Evolutionary conservation across 108 stramenopile species (phyloP).

Genomic region (Conticribra guillardii): DNA sequence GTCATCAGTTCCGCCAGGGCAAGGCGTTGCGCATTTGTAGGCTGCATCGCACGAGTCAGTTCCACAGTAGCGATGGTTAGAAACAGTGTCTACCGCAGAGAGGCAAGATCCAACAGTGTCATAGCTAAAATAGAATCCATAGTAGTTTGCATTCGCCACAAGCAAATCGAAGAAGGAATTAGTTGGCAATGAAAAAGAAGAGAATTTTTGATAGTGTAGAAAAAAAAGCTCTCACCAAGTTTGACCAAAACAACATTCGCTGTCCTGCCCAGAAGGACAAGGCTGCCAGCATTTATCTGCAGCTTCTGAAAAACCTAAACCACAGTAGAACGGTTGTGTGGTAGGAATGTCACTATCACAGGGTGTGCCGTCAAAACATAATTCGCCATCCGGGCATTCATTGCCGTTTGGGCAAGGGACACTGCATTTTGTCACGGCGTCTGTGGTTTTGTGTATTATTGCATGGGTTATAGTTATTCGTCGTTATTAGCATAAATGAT

Average conservation of each 20-base stretch:
- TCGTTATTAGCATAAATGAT: too few species aligned
- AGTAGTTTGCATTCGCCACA: background rate
- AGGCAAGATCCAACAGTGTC: slow-evolving; percentile 11
- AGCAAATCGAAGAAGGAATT: background rate
- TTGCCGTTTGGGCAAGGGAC: slow-evolving; percentile 11
- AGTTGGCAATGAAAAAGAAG: background rate
- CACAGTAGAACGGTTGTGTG: slow-evolving; percentile 13
- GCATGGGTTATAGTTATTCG: too few species aligned
- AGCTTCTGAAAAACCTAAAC: slow-evolving; percentile 10
- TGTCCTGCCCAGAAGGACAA: slow-evolving; percentile 17
- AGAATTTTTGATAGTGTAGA: background rate
- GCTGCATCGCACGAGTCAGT: slow-evolving; percentile 10
- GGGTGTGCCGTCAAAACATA: slow-evolving; percentile 10
- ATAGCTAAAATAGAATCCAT: slow-evolving; percentile 11
- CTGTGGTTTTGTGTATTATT: background rate
- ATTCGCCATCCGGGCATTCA: slow-evolving; percentile 11
- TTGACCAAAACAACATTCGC: slow-evolving; percentile 21
- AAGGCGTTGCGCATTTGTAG: slow-evolving; percentile 13
- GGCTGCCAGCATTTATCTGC: slow-evolving; percentile 22
- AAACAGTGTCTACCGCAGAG: background rate
- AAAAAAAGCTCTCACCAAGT: slow-evolving; percentile 12
- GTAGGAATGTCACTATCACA: slow-evolving; percentile 16
- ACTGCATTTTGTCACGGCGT: slow-evolving; percentile 10
- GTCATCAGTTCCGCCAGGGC: slow-evolving; percentile 8
- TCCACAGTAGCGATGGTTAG: slow-evolving; percentile 1